phyloP scores from a whole-genome alignment of 306 rosid species.

The Inga laurina region DNA sequence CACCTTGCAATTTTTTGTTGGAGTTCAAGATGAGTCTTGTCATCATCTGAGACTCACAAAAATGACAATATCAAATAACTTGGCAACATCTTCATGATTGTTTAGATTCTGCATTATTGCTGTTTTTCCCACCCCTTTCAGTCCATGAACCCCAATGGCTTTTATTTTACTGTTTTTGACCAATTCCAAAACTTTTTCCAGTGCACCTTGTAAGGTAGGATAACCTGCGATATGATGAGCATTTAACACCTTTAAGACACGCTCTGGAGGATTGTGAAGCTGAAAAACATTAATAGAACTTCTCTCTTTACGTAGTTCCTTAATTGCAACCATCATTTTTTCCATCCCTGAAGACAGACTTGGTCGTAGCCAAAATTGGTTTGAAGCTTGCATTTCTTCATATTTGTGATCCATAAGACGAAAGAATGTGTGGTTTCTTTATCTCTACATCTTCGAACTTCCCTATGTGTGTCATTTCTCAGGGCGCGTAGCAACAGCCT shows the following conservation, averaged over 20 bases:
- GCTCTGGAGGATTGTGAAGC: neutral
- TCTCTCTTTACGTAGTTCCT: neutral
- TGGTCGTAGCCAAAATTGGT: neutral
- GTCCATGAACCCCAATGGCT: neutral
- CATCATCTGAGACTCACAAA: too few species aligned
- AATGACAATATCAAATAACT: too few species aligned
- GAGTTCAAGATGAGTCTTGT: too few species aligned
- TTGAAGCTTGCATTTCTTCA: neutral
- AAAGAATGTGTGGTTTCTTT: too few species aligned
- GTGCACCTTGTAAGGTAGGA: neutral
- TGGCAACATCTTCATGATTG: neutral
- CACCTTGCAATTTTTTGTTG: too few species aligned
- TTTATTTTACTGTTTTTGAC: neutral
- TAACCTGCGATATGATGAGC: neutral
- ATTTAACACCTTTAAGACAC: neutral
- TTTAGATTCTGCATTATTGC: neutral
- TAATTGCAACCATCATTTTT: neutral
- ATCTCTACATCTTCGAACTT: too few species aligned
- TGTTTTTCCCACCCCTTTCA: slow-evolving; percentile 12
- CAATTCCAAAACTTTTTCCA: neutral
- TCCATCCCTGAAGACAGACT: neutral
- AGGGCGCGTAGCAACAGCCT: too few species aligned
- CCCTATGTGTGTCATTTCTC: too few species aligned
- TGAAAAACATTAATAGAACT: neutral
- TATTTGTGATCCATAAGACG: too few species aligned